Evolutionary conservation across 2,329 filamentous ascomycete species (phyloP).

Genomic region (Shiraia sp.): DNA sequence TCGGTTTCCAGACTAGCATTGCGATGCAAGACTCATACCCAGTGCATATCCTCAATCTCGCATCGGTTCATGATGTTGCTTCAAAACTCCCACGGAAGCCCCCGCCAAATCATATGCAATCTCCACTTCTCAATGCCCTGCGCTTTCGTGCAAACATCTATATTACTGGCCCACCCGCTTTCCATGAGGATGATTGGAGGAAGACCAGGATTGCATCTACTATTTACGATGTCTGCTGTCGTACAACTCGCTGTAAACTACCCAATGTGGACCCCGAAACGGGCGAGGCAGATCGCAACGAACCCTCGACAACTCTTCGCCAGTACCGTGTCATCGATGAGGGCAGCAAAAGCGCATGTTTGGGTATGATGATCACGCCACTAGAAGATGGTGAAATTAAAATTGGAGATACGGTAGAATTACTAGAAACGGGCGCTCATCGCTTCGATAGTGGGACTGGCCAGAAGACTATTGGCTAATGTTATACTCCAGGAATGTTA

Average conservation of each 20-base stretch:
- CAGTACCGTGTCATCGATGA: constrained; percentile 63
- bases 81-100: constrained; percentile 56
- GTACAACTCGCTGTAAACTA: constrained; percentile 71
- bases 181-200: constrained; percentile 73
- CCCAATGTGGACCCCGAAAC: constrained; percentile 70
- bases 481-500: no score
- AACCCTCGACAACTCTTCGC: constrained; percentile 64
- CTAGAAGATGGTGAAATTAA: constrained; percentile 33
- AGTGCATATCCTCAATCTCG: constrained; percentile 68
- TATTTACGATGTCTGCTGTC: constrained; percentile 61
- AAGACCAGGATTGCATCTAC: constrained; percentile 51
- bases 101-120: constrained; percentile 14
- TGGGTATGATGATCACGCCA: constrained; percentile 70
- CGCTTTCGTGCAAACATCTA: constrained; percentile 76
- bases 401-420: constrained; percentile 39
- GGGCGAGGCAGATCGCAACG: constrained; percentile 58
- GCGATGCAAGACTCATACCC: constrained; percentile 75
- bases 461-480: constrained; percentile 9
- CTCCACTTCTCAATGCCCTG: constrained; percentile 62
- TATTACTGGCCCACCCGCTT: constrained; percentile 64
- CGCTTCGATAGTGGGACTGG: constrained; percentile 24
- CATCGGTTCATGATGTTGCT: constrained; percentile 65
- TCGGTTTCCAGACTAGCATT: constrained; percentile 67
- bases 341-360: constrained; percentile 62
- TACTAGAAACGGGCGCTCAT: constrained; percentile 40